These are phyloP conservation scores for Eutrema yunnanense DNA, from an alignment of 345 rosid species.

Conservation along the genomic window DNA sequence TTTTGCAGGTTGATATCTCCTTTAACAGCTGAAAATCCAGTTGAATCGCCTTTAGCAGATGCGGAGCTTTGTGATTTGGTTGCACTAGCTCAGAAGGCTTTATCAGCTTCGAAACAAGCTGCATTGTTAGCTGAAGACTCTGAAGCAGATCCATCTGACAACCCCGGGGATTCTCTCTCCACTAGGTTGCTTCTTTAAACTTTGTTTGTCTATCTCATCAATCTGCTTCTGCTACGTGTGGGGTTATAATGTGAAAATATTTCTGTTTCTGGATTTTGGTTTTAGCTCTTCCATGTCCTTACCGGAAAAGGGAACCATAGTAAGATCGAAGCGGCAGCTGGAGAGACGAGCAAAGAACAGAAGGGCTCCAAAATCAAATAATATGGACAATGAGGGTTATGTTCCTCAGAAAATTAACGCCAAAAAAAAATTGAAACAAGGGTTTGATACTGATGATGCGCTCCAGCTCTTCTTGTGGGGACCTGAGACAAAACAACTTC, in stretches of 20 bases:
- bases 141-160: constrained; percentile 23
- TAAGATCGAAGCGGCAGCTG: constrained; percentile 54
- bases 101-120: constrained; percentile 71
- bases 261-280: constrained; percentile 29
- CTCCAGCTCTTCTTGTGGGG: constrained; percentile 72
- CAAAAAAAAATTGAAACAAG: constrained; percentile 40
- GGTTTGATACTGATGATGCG: constrained; percentile 55
- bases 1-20: constrained; percentile 41
- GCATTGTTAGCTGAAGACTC: constrained; percentile 41
- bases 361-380: constrained; percentile 36
- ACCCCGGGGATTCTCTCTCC: constrained; percentile 33
- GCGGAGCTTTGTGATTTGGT: constrained; percentile 38
- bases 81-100: constrained; percentile 63
- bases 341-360: constrained; percentile 62
- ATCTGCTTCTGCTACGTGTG: not conserved
- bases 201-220: not conserved
- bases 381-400: constrained; percentile 31
- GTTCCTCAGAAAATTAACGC: constrained; percentile 32
- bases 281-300: constrained; percentile 35
- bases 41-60: constrained; percentile 14
- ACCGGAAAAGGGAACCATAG: constrained; percentile 32
- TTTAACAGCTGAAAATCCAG: constrained; percentile 30
- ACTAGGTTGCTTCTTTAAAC: constrained; percentile 41
- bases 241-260: not conserved
- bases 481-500: constrained; percentile 70